Conservation (phyloP, 495 filamentous ascomycete genomes). For the Polyplosphaeria fusca region DNA sequence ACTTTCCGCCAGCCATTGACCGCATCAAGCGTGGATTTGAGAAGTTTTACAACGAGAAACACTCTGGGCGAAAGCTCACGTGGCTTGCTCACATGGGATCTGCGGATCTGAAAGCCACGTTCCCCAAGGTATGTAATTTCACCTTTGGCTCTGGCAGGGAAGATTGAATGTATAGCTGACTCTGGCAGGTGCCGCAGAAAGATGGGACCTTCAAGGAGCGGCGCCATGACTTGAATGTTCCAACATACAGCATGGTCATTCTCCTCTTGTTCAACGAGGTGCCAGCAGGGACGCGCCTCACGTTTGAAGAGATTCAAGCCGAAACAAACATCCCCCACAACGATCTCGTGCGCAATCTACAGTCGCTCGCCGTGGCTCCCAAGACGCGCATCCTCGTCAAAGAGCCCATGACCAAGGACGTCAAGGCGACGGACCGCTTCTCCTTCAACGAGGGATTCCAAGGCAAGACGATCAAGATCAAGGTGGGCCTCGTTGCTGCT, state of each 20-base stretch:
- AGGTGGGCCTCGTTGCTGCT: constrained; percentile 67
- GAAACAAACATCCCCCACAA: constrained; percentile 74
- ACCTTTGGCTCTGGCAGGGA: too few species aligned
- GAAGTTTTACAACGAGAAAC: constrained; percentile 81
- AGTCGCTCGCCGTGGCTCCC: constrained; percentile 79
- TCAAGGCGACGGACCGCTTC: constrained; percentile 78
- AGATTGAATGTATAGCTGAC: too few species aligned
- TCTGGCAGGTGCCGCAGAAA: constrained; percentile 57
- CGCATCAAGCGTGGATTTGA: constrained; percentile 80
- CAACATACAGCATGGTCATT: constrained; percentile 90
- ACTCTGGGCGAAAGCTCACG: constrained; percentile 80
- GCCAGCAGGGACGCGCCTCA: constrained; percentile 59
- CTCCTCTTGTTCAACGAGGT: constrained; percentile 86
- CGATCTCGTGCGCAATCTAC: constrained; percentile 79
- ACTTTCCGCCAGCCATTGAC: constrained; percentile 74
- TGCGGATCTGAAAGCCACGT: constrained; percentile 79
- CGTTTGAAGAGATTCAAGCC: constrained; percentile 80
- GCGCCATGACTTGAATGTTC: constrained; percentile 85
- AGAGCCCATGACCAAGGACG: constrained; percentile 75
- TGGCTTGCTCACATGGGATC: constrained; percentile 82
- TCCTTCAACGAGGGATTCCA: constrained; percentile 79
- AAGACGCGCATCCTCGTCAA: constrained; percentile 81
- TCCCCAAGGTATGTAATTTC: too few species aligned
- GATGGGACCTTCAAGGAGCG: constrained; percentile 67
- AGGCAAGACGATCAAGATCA: constrained; percentile 80